Evolutionary conservation across 352 stramenopile genomes (phyloP), one percentile per base, ranked within the genome.

Genomic region (Nothophytophthora sp.): DNA sequence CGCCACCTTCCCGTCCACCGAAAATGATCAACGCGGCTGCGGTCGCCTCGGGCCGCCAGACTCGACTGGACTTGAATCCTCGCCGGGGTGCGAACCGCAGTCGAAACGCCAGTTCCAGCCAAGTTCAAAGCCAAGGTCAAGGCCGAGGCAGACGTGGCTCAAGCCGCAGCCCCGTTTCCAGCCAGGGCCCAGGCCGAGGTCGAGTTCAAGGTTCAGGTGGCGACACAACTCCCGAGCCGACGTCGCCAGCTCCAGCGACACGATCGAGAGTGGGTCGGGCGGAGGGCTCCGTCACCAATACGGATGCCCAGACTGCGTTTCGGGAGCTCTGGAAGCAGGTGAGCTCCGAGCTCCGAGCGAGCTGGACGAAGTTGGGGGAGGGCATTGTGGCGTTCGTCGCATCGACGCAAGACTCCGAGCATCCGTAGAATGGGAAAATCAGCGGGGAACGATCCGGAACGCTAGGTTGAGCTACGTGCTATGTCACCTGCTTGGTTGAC

Each of bases 21-120:
- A 33, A n/a, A 20, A 7, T 2, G 19, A 28, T 11, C 29, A 34
- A 49, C 22, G 38, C 38, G 42, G 36, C 29, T 10, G 22, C 35
- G 37, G 12, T n/a, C n/a, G n/a, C 27, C 19, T 15, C 36, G 1
- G n/a, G 27, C 4, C 37, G 18, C 30, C 47, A n/a, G n/a, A 33
- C 27, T 23, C 12, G 20, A 25, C 36, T 42, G 27, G 22, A 55
- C n/a, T 23, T 36, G 41, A 18, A 5, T 32, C 4, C n/a, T n/a
- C n/a, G n/a, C n/a, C n/a, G n/a, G n/a, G 40, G 53, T 15, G 30
- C 54, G 20, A 43, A 38, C n/a, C 54, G 46, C 11, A 41, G 42
- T 13, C 25, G 56, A 28, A 52, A 32, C 22, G n/a, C 25, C 38
- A 63, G 47, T 10, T 63, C 57, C 32, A 44, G 16, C 34, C 25